A percentile compares a stretch with the other conserved stretches of the same genome.
phyloP scores from a whole-genome alignment of 1,284 basidiomycete species.

The Amylostereum chailletii region DNA sequence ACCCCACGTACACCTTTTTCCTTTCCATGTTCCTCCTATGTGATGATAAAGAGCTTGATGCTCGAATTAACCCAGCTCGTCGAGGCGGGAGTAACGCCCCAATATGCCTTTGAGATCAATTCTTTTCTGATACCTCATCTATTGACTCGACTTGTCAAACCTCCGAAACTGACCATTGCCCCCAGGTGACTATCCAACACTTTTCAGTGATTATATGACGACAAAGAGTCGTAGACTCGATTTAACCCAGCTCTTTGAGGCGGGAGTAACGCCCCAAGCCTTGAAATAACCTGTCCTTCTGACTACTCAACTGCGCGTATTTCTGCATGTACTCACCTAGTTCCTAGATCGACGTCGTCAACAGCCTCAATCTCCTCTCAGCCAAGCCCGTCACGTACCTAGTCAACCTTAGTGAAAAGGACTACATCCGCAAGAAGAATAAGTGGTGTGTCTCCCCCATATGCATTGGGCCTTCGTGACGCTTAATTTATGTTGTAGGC shows the following conservation, averaged over 20 bases:
- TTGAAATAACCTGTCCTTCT: conserved; percentile 51
- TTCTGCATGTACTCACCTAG: conserved; percentile 2
- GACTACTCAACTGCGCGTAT: neutral
- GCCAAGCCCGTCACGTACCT: conserved; percentile 98
- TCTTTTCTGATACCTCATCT: conserved; percentile 31
- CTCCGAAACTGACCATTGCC: conserved; percentile 5
- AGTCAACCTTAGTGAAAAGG: conserved; percentile 93
- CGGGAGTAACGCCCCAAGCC: conserved; percentile 55
- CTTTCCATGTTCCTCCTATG: conserved; percentile 7
- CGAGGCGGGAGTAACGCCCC: conserved; percentile 54
- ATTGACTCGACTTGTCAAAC: neutral
- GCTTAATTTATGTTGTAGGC: conserved; percentile 31
- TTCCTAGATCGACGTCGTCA: conserved; percentile 89
- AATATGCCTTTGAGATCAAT: conserved; percentile 49
- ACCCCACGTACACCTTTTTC: neutral
- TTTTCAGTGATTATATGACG: conserved; percentile 15
- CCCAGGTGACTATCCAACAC: conserved; percentile 13
- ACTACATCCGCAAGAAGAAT: conserved; percentile 98
- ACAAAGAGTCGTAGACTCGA: conserved; percentile 26
- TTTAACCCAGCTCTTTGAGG: conserved; percentile 30
- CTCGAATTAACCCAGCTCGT: conserved; percentile 30
- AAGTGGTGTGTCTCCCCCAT: conserved; percentile 65
- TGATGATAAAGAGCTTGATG: conserved; percentile 27
- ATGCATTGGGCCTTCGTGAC: neutral
- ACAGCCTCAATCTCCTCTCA: conserved; percentile 85